These are phyloP conservation scores for Persicaria tinctoria DNA, from an alignment of 148 eudicot genomes.

Conservation along the genomic window DNA sequence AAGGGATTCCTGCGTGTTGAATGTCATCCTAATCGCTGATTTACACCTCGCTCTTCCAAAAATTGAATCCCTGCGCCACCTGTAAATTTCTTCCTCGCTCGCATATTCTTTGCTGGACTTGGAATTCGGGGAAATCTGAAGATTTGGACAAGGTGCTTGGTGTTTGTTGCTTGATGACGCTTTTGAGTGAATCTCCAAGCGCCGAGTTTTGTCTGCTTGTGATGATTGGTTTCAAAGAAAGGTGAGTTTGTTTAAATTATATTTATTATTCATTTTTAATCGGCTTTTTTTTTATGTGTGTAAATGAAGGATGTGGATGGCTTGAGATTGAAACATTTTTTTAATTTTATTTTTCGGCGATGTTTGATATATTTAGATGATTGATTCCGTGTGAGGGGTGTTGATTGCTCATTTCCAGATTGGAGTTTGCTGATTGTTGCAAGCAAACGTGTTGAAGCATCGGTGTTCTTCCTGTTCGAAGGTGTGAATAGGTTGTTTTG, in stretches of 20 bases:
- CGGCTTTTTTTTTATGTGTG: not conserved
- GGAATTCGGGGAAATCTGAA: not conserved
- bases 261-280: not conserved
- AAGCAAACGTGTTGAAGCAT: constrained; percentile 2
- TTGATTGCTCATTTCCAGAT: constrained; percentile 12
- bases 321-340: not conserved
- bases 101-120: not conserved
- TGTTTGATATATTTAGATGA: constrained; percentile 6
- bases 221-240: constrained; percentile 3
- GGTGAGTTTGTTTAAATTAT: constrained; percentile 6
- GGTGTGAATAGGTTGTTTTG: not conserved
- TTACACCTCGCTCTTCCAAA: not conserved
- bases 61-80: not conserved
- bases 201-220: constrained; percentile 9
- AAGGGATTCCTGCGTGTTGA: not conserved
- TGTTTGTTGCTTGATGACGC: not conserved
- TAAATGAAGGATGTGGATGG: constrained; percentile 9
- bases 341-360: not conserved
- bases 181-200: not conserved
- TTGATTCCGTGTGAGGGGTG: constrained; percentile 10
- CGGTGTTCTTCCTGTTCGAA: not conserved
- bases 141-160: not conserved
- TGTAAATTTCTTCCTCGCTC: not conserved
- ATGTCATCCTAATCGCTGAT: not conserved
- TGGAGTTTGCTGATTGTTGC: constrained; percentile 4